Evolutionary conservation across 2,329 filamentous ascomycete species (phyloP), one percentile per base, ranked within the genome.

Genomic region (Calonectria honghensis): DNA sequence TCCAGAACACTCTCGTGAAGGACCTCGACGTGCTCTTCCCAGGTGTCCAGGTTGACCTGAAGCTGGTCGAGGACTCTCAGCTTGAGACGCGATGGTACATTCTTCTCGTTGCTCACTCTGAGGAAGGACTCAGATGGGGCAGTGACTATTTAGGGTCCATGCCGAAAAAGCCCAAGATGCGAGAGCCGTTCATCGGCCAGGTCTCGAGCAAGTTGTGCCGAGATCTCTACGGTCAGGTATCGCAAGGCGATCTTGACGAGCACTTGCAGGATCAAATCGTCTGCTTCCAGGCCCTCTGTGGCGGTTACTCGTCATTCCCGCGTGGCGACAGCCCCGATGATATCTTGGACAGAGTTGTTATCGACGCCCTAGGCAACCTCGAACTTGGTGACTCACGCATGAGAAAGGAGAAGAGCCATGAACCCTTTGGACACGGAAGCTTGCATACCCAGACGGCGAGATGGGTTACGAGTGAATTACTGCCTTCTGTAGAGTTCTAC

Each of bases 241-340:
- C 80, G 10, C 78, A 84, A 1, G 87, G 90, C 0, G 85, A 87
- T 2, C 88, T 91, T 9, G 91, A 93, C 75, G 86, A 89, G 76
- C 87, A 89, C 79, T 84, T 93, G 18, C 90, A 93, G 82, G 92
- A 93, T 81, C 91, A 93, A 81, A 78, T 93, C 31, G 84, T 93
- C 4, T 85, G 91, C 24, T 92, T 92, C 78, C 91, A 93, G 81
- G 89, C 89, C 5, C 83, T 93, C 13, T 89, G 90, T 1, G 85
- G 88, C 16, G 91, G 90, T 0, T 84, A 81, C 66, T 90, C 90
- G 14, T 88, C 85, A 4, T 88, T 91, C 72, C 85, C 84, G 14
- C 79, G 85, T 67, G 77, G 80, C 41, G 78, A 76, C 1, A 31
- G 66, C 11, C 72, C 78, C 9, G 77, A 72, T 10, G 77, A 79